Percentiles rank a stretch among this genome's conserved stretches.
Conservation (phyloP, 1,284 basidiomycete species). For the Cutaneotrichosporon arboriforme region DNA sequence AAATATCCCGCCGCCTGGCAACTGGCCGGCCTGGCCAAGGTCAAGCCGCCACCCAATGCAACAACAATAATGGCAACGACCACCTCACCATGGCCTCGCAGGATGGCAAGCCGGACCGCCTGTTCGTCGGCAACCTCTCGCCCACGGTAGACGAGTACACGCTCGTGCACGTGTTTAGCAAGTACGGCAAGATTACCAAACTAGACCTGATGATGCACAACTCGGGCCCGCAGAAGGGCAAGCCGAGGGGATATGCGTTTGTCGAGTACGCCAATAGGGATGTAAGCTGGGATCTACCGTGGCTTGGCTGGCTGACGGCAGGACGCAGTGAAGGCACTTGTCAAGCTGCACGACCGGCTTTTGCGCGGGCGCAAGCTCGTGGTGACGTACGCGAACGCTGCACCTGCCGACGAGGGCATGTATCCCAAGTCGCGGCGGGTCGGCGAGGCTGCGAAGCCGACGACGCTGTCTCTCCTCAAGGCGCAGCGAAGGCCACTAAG, state of each 20-base stretch:
- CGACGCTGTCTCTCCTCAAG: slow-evolving; percentile 81
- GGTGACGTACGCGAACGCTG: slow-evolving; percentile 80
- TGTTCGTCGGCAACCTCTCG: slow-evolving; percentile 89
- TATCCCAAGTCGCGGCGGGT: slow-evolving; percentile 7
- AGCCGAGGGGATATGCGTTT: slow-evolving; percentile 92
- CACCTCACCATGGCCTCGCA: slow-evolving; percentile 2
- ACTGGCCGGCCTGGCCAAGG: not conserved
- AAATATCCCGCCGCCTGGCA: not conserved
- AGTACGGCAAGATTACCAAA: slow-evolving; percentile 84
- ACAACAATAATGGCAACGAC: not conserved
- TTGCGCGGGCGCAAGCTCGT: slow-evolving; percentile 78
- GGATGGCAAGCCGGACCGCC: slow-evolving; percentile 49
- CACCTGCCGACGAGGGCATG: slow-evolving; percentile 11
- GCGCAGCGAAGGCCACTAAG: slow-evolving; percentile 58
- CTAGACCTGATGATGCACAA: slow-evolving; percentile 96
- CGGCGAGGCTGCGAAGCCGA: slow-evolving; percentile 63
- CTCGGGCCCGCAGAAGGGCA: slow-evolving; percentile 77
- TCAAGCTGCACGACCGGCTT: slow-evolving; percentile 69
- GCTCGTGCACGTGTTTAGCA: slow-evolving; percentile 80
- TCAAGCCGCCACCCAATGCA: not conserved
- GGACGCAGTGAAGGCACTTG: slow-evolving; percentile 79
- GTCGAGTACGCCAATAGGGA: slow-evolving; percentile 73
- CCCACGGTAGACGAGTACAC: slow-evolving; percentile 86
- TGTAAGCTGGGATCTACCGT: slow-evolving; percentile 56
- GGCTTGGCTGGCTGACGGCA: slow-evolving; percentile 39